phyloP scores from a whole-genome alignment of 192 early-diverging fungal species.

The Mortierella claussenii region DNA sequence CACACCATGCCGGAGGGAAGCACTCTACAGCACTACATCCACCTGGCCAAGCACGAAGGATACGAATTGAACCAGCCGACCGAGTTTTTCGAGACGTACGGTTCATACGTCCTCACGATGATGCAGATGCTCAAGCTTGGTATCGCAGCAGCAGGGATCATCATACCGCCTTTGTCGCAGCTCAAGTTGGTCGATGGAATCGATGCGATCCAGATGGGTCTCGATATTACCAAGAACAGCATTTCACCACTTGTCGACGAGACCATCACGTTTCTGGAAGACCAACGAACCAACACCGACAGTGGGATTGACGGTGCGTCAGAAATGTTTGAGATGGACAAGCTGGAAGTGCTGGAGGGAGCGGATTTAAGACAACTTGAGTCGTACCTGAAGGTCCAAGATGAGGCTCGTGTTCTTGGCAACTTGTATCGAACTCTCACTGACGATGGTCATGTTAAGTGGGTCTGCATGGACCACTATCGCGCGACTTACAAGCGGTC shows the following conservation, averaged over 20 bases:
- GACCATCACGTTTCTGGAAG: neutral
- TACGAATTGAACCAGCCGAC: conserved; percentile 4
- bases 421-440: conserved; percentile 16
- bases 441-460: conserved; percentile 22
- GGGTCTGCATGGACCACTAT: conserved; percentile 28
- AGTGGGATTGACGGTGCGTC: neutral
- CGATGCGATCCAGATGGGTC: neutral
- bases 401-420: neutral
- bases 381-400: conserved; percentile 4
- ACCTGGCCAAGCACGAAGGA: conserved; percentile 19
- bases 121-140: conserved; percentile 21
- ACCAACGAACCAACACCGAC: neutral
- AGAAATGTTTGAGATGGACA: neutral
- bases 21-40: conserved; percentile 2
- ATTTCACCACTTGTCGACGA: neutral
- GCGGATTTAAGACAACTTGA: conserved; percentile 15
- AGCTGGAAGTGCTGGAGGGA: conserved; percentile 6
- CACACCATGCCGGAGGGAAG: conserved; percentile 6
- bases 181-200: neutral
- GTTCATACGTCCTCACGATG: conserved; percentile 1
- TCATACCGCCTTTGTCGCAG: conserved; percentile 1
- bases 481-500: conserved; percentile 1
- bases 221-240: neutral
- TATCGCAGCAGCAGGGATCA: neutral
- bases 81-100: conserved; percentile 26